A percentile compares a stretch with the other conserved stretches of the same genome.
phyloP scores from a whole-genome alignment of 75 land plant species.

The Cupressus sempervirens region DNA sequence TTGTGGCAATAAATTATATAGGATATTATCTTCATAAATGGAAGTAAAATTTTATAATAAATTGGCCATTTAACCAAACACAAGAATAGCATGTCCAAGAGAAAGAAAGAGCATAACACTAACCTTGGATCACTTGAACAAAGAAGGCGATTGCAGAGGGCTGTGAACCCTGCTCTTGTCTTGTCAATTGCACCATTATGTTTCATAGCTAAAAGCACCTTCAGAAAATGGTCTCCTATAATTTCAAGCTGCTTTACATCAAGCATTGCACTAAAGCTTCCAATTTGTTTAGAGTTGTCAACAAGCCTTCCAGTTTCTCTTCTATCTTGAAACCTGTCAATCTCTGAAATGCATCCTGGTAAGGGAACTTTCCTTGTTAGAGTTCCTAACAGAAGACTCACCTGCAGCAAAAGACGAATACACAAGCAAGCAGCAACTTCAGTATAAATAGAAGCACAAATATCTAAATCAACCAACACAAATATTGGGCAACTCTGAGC shows the following conservation, averaged over 20 bases:
- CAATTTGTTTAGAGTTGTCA: not conserved
- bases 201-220: constrained; percentile 95
- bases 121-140: constrained; percentile 91
- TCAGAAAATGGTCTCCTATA: constrained; percentile 86
- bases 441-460: not conserved
- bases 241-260: constrained; percentile 76
- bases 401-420: constrained; percentile 37
- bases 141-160: constrained; percentile 95
- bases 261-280: constrained; percentile 42
- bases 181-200: constrained; percentile 99
- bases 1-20: not conserved
- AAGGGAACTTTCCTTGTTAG: constrained; percentile 90
- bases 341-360: constrained; percentile 36
- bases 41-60: not conserved
- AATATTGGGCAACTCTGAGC: not conserved
- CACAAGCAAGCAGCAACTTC: constrained; percentile 6
- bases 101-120: not conserved
- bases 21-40: not conserved
- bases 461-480: not conserved
- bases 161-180: constrained; percentile 97
- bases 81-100: constrained; percentile 1
- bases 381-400: constrained; percentile 97
- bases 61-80: not conserved
- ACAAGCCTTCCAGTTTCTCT: not conserved
- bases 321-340: constrained; percentile 14